Evolutionary conservation across 495 filamentous ascomycete species (phyloP), one percentile per base, ranked within the genome.

Genomic region (Trichocladium uniseriatum): DNA sequence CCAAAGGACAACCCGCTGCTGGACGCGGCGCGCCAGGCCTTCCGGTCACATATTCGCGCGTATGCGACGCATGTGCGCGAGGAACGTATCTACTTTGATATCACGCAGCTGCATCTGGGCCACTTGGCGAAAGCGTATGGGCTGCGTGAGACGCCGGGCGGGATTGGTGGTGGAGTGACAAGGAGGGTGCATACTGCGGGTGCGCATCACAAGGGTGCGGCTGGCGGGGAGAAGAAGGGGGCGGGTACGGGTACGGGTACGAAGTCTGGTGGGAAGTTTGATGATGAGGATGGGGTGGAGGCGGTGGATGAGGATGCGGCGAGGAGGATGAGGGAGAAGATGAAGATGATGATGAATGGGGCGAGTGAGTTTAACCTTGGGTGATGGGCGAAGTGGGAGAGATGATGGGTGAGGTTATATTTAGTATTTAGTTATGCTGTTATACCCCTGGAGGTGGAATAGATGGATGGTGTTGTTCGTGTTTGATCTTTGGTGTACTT

Each of bases 61-160:
- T 98, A 98, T 59, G 87, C 94, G 2, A 98, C 92, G 1, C 92
- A 97, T 65, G 82, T 94, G 8, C 76, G 82, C 9, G 77, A 80
- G 45, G 92, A 98, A 69, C 77, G 91, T 29, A 66, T 63, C 24
- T 86, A 84, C 56, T 98, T 97, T 67, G 82, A 95, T 63, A 88
- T 95, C 59, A 89, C 86, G 48, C 77, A 79, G 46, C 70, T 98
- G 44, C 92, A 98, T 65, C 69, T 95, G 6, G 94, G 92, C 1
- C 92, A 98, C 74, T 70, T 94, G 53, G 92, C 92, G 0, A 98
- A 98, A 73, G 82, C 81, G 34, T 98, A 94, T 62, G 92, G 79
- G 3, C 65, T 98, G 56, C 78, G 92, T 45, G 92, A 97, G 58
- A 80, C 83, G 36, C 92, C 94, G 0, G 86, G 87, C 2, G 83